Conservation (phyloP, 768 basidiomycete species). For the Kwoniella europaea region DNA sequence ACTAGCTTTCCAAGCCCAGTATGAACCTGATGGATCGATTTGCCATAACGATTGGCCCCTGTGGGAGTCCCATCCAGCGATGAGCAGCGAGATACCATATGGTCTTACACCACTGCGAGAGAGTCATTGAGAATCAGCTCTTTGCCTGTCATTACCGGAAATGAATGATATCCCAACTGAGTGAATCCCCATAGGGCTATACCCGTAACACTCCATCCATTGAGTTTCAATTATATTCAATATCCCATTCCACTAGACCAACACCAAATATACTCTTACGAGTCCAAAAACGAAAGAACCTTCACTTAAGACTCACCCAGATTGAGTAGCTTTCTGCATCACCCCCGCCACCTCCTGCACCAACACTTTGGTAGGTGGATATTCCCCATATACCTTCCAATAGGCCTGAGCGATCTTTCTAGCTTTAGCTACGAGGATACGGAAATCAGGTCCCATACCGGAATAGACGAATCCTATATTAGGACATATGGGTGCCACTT, state of each 20-base stretch:
- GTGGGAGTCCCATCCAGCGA: conserved; percentile 93
- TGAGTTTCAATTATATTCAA: too few relatives aligned
- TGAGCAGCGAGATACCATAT: conserved; percentile 95
- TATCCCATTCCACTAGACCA: background rate
- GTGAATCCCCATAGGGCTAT: too few relatives aligned
- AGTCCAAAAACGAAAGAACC: background rate
- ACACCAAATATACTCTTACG: background rate
- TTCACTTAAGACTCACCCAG: conserved; percentile 68
- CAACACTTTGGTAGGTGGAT: conserved; percentile 92
- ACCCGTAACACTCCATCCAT: background rate
- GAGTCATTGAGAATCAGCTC: conserved; percentile 12
- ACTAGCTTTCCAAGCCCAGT: conserved; percentile 99
- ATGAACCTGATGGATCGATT: conserved; percentile 97
- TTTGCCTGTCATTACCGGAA: background rate
- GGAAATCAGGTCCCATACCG: conserved; percentile 99
- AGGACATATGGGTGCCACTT: conserved; percentile 94
- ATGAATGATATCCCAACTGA: too few relatives aligned
- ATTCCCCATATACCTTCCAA: conserved; percentile 99
- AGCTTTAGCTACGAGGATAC: conserved; percentile 88
- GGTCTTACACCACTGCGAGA: conserved; percentile 87
- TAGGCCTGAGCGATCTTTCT: conserved; percentile 98
- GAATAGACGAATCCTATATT: conserved; percentile 99
- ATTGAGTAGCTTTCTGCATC: conserved; percentile 99
- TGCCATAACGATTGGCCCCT: conserved; percentile 98
- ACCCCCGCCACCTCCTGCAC: conserved; percentile 97